A percentile compares a stretch with the other conserved stretches of the same genome.
These are phyloP conservation scores for Leucogyrophana mollusca DNA, from an alignment of 768 basidiomycete species.

Conservation along the genomic window DNA sequence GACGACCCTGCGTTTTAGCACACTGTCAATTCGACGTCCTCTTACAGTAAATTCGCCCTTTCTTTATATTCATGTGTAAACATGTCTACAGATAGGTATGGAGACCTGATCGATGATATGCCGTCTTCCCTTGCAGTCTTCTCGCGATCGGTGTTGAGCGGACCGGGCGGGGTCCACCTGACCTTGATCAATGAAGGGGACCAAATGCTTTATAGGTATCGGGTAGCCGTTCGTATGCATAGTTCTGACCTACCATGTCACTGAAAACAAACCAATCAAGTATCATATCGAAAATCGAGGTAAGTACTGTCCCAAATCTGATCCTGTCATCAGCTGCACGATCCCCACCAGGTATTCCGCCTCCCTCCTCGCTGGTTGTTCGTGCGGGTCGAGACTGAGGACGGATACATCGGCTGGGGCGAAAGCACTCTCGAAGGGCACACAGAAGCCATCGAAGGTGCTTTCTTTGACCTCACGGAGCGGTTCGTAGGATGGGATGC, in stretches of 20 bases:
- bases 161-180: not conserved
- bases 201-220: not conserved
- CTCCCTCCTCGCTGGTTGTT: conserved; percentile 76
- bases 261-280: conserved; percentile 13
- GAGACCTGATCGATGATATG: too few relatives aligned
- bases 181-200: not conserved
- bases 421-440: conserved; percentile 73
- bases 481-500: conserved; percentile 62
- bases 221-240: not conserved
- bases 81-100: too few relatives aligned
- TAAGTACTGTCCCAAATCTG: conserved; percentile 2
- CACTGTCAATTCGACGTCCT: too few relatives aligned
- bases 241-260: conserved; percentile 9
- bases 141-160: not conserved
- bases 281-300: conserved; percentile 29
- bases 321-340: not conserved
- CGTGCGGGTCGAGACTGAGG: conserved; percentile 63
- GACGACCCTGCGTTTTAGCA: too few relatives aligned
- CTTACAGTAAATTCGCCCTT: too few relatives aligned
- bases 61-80: too few relatives aligned
- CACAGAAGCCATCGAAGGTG: conserved; percentile 72
- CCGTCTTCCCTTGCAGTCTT: too few relatives aligned
- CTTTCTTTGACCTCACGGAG: conserved; percentile 54
- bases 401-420: conserved; percentile 71
- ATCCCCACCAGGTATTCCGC: conserved; percentile 48